Percentiles rank a stretch among this genome's conserved stretches.
These are phyloP conservation scores for Viola pubescens DNA, from an alignment of 441 rosid genomes.

Conservation along the genomic window DNA sequence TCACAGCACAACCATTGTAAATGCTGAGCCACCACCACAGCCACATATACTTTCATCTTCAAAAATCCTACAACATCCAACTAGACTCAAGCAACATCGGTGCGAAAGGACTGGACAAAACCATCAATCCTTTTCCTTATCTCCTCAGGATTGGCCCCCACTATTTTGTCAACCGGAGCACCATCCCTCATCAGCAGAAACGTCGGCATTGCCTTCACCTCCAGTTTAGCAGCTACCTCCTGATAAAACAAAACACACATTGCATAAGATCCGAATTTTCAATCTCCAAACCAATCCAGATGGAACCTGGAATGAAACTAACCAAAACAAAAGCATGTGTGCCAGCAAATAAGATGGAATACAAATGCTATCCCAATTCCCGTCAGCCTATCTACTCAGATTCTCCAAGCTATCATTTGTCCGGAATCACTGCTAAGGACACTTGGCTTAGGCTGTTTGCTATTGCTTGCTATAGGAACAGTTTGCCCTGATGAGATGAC, in stretches of 20 bases:
- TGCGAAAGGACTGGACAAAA: conserved; percentile 47
- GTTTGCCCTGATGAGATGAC: too few relatives aligned
- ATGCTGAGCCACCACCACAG: neutral
- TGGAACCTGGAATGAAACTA: neutral
- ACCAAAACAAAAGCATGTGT: too few relatives aligned
- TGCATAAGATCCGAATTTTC: too few relatives aligned
- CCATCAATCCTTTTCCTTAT: conserved; percentile 62
- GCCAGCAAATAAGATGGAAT: too few relatives aligned
- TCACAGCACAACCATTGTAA: neutral
- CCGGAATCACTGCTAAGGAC: too few relatives aligned
- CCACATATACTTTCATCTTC: conserved; percentile 13
- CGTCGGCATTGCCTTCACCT: conserved; percentile 90
- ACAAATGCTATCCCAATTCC: too few relatives aligned
- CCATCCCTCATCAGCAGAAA: conserved; percentile 68
- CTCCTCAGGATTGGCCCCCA: conserved; percentile 89
- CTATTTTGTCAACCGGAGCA: conserved; percentile 50
- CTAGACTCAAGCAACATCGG: conserved; percentile 22
- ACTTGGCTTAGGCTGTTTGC: too few relatives aligned
- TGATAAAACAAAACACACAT: conserved; percentile 17
- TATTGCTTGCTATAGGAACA: too few relatives aligned
- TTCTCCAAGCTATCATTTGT: too few relatives aligned
- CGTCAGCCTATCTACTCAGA: too few relatives aligned
- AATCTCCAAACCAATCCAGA: neutral
- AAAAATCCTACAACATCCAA: neutral
- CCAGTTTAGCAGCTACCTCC: conserved; percentile 65